Evolutionary conservation across 768 basidiomycete species (phyloP), one percentile per base, ranked within the genome.

Genomic region (Chlorophyllum brunneum): DNA sequence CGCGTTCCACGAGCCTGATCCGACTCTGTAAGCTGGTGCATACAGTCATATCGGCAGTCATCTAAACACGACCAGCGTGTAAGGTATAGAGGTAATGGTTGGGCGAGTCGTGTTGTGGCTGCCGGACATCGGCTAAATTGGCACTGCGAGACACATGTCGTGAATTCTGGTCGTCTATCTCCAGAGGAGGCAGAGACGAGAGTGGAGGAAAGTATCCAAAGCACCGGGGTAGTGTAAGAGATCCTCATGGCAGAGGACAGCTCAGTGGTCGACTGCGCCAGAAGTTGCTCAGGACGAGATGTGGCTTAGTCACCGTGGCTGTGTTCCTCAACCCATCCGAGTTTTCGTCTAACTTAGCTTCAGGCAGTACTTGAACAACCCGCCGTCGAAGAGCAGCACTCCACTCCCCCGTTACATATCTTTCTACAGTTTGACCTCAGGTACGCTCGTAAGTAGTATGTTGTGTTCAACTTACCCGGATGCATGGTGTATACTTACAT

Each of bases 11-110:
- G 59, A 27, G 58, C 46, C n/a, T 79, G 57, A 29, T 82, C 80
- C 6, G 68, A 61, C 56, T 82, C 78, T 4, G 90, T 92, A 31
- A 91, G 74, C 42, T 74, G 68, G 62, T 94, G 92, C 82, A 88
- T 92, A 70, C 97, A 99, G 3, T 63, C 66, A 64, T 99, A 99
- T 65, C 83, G 83, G 76, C 95, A 99, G 64, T 97, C 78, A 56
- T 90, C 92, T 8, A 65, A 62, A 69, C 94, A 97, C 27, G 88
- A 81, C 95, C 95, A 98, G n/a, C 81, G 72, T 23, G 88, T 86
- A 53, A 89, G 61, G 26, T 79, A 75, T 29, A 91, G 75, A 27
- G 78, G 65, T n/a, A 82, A 58, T 2, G 86, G 68, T 24, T 83
- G 68, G 18, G 59, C 20, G 39, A 59, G 46, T 5, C 56, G n/a